phyloP scores from a whole-genome alignment of 2,329 filamentous ascomycete genomes.

The Verticillium tricorpus region DNA sequence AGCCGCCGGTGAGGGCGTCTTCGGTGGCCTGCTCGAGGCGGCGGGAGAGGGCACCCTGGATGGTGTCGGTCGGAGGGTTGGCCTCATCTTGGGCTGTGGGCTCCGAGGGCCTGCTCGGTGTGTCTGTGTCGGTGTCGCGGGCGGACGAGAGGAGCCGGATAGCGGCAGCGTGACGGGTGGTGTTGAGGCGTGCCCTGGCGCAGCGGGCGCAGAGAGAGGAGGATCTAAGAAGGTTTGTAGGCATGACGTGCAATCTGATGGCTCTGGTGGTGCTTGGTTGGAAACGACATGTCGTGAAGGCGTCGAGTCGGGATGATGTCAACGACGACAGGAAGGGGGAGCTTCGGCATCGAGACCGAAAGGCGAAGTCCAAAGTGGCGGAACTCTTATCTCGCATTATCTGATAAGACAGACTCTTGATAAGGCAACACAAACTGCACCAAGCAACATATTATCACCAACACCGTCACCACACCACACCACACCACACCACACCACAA shows the following conservation, averaged over 20 bases:
- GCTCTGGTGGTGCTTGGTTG: not conserved
- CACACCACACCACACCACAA: too few species aligned
- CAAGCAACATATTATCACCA: too few species aligned
- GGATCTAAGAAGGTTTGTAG: not conserved
- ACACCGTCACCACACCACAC: too few species aligned
- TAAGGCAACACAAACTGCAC: not conserved
- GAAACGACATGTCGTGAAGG: not conserved
- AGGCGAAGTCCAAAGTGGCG: not conserved
- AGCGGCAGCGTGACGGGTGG: not conserved
- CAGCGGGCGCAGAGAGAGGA: not conserved
- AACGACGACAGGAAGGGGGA: not conserved
- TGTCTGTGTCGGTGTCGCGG: not conserved
- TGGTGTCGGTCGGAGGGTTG: not conserved
- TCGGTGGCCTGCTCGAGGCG: slow-evolving; percentile 60
- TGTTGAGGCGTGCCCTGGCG: not conserved
- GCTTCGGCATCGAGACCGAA: not conserved
- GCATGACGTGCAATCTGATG: not conserved
- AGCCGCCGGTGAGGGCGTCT: slow-evolving; percentile 56
- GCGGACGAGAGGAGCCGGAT: not conserved
- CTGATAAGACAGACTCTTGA: not conserved
- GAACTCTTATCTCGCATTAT: not conserved
- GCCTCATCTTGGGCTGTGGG: not conserved
- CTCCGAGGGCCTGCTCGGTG: not conserved
- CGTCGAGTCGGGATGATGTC: not conserved
- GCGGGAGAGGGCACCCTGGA: slow-evolving; percentile 45